phyloP scores from a whole-genome alignment of 208 protist genomes.

The Acanthamoeba triangularis region DNA sequence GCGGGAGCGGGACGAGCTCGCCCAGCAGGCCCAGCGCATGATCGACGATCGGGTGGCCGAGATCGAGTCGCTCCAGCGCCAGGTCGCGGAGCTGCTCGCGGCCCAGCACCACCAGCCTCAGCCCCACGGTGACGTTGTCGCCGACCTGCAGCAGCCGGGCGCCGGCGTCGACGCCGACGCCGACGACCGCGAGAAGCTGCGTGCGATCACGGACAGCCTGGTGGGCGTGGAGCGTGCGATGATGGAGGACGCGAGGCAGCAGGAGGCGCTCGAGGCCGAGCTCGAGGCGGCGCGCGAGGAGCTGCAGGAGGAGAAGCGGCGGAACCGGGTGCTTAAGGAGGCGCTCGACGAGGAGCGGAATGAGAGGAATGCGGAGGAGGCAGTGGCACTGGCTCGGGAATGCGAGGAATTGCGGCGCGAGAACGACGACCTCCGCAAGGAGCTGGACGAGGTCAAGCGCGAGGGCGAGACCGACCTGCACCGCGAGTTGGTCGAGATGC shows the following conservation, averaged over 20 bases:
- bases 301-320: not conserved
- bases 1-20: not conserved
- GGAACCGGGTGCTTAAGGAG: not conserved
- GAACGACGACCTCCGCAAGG: not conserved
- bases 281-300: not conserved
- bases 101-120: not conserved
- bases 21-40: not conserved
- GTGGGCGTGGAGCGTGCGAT: not conserved
- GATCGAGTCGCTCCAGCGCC: not conserved
- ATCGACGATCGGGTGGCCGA: not conserved
- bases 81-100: too few relatives aligned
- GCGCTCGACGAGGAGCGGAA: not conserved
- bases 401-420: slow-evolving; percentile 32
- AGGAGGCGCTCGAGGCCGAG: not conserved
- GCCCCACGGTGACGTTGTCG: not conserved
- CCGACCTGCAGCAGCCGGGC: not conserved
- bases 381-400: not conserved
- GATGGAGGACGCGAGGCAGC: not conserved
- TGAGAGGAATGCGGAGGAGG: not conserved
- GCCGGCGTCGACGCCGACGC: not conserved
- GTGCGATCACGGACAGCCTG: slow-evolving; percentile 8
- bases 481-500: not conserved
- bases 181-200: not conserved
- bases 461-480: not conserved
- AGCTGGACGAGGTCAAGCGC: slow-evolving; percentile 50